Conservation (phyloP, 352 stramenopile genomes). For the Phytopythium boreale region DNA sequence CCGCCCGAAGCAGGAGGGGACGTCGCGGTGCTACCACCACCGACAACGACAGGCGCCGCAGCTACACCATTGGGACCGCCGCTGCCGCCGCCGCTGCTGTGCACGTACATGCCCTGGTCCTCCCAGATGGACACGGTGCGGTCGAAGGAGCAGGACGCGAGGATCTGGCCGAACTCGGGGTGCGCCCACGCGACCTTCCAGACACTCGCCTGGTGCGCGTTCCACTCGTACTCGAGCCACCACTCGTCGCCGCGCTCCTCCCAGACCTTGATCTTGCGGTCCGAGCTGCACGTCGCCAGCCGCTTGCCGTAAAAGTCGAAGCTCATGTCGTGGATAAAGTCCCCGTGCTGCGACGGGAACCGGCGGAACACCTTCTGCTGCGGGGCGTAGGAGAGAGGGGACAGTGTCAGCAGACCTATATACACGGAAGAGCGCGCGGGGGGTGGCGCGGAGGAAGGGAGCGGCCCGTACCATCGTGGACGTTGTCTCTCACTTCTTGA, state of each 20-base stretch:
- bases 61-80: not conserved
- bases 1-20: not conserved
- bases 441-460: no score
- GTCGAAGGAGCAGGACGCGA: conserved; percentile 94
- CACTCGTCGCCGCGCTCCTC: conserved; percentile 83
- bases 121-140: conserved; percentile 95
- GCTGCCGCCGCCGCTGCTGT: conserved; percentile 14
- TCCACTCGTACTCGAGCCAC: conserved; percentile 89
- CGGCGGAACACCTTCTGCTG: conserved; percentile 72
- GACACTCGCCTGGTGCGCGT: conserved; percentile 87
- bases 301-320: conserved; percentile 93
- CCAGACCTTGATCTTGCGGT: conserved; percentile 92
- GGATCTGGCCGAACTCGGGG: conserved; percentile 94
- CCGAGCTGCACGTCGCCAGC: conserved; percentile 89
- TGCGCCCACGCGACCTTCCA: conserved; percentile 94
- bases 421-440: no score
- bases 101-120: conserved; percentile 76
- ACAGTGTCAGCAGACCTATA: no score
- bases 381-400: no score
- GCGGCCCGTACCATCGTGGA: no score
- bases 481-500: no score
- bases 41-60: not conserved
- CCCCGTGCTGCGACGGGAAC: conserved; percentile 84
- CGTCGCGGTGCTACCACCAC: not conserved
- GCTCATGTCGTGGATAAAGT: conserved; percentile 92